Evolutionary conservation across 179 eudicot genomes (phyloP).

Genomic region (Silene vulgaris): DNA sequence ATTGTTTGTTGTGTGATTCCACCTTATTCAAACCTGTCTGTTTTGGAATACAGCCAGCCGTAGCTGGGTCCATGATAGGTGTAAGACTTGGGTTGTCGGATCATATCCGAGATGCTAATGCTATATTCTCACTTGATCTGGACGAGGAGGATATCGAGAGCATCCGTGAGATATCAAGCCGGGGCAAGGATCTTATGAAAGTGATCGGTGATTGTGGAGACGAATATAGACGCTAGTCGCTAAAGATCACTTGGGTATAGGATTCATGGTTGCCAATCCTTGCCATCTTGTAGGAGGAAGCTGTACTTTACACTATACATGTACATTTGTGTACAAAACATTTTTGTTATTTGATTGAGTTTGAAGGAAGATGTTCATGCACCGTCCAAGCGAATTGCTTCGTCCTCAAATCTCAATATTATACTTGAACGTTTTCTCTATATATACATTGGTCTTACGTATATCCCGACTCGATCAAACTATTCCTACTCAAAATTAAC

Average conservation of each 20-base stretch:
- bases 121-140: slow-evolving; percentile 65
- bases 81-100: slow-evolving; percentile 87
- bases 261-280: neutral
- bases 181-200: slow-evolving; percentile 70
- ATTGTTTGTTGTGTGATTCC: neutral
- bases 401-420: too few relatives aligned
- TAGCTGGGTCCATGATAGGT: slow-evolving; percentile 95
- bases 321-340: slow-evolving; percentile 18
- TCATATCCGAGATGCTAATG: slow-evolving; percentile 61
- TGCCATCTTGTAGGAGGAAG: neutral
- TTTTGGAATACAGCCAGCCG: slow-evolving; percentile 56
- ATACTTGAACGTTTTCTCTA: too few relatives aligned
- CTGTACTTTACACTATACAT: slow-evolving; percentile 11
- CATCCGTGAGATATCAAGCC: slow-evolving; percentile 56
- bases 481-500: too few relatives aligned
- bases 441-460: too few relatives aligned
- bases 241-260: neutral
- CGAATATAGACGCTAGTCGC: slow-evolving; percentile 81
- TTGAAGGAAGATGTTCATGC: too few relatives aligned
- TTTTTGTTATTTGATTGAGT: slow-evolving; percentile 9
- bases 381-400: too few relatives aligned
- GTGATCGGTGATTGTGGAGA: slow-evolving; percentile 95
- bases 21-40: neutral
- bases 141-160: slow-evolving; percentile 66
- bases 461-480: too few relatives aligned